Conservation (phyloP, 768 basidiomycete genomes). For the Royoungia palumana region DNA sequence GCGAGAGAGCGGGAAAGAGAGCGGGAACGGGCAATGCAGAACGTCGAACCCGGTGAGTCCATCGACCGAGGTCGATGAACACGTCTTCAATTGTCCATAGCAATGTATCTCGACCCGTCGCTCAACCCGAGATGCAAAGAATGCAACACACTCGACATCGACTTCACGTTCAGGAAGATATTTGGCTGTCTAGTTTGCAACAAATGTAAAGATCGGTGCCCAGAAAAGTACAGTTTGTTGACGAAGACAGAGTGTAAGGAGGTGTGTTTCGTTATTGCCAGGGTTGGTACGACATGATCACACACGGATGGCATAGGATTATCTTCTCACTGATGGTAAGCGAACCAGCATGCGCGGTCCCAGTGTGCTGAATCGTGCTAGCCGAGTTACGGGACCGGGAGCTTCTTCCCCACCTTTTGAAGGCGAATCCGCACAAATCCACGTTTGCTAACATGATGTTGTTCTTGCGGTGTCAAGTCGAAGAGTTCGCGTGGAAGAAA, state of each 20-base stretch:
- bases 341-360: conserved; percentile 5
- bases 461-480: conserved; percentile 89
- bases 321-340: conserved; percentile 89
- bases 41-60: conserved; percentile 62
- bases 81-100: conserved; percentile 37
- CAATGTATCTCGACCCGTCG: conserved; percentile 69
- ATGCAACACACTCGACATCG: conserved; percentile 87
- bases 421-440: conserved; percentile 92
- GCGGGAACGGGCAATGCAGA: conserved; percentile 70
- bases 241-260: conserved; percentile 99
- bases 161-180: conserved; percentile 74
- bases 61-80: neutral
- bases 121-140: conserved; percentile 83
- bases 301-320: conserved; percentile 56
- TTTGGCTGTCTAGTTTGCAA: conserved; percentile 88
- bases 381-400: conserved; percentile 93
- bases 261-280: conserved; percentile 37
- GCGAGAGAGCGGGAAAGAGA: conserved; percentile 82
- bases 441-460: conserved; percentile 99
- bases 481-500: conserved; percentile 96
- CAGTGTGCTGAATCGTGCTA: conserved; percentile 28
- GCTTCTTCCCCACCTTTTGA: conserved; percentile 86
- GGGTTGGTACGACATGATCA: neutral
- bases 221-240: conserved; percentile 90
- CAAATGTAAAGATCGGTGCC: conserved; percentile 82